These are phyloP conservation scores for Blastomyces percursus DNA, from an alignment of 2,329 filamentous ascomycete species.

Conservation along the genomic window DNA sequence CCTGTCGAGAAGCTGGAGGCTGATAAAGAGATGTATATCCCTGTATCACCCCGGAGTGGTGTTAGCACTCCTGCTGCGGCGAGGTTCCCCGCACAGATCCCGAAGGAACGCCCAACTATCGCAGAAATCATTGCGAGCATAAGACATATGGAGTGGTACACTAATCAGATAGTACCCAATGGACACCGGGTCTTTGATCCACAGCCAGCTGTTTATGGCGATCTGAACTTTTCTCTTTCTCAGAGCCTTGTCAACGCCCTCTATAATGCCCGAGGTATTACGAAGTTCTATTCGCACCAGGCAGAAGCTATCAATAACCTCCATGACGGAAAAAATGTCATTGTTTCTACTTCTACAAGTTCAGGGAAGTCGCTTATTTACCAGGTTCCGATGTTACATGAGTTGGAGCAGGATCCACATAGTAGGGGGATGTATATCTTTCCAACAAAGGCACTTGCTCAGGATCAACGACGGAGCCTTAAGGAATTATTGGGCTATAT, in stretches of 20 bases:
- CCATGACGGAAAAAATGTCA: conserved; percentile 70
- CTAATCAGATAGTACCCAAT: conserved; percentile 81
- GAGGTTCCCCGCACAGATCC: conserved; percentile 59
- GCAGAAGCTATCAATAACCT: conserved; percentile 86
- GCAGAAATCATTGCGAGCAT: conserved; percentile 78
- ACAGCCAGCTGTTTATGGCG: conserved; percentile 69
- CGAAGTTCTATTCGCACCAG: conserved; percentile 80
- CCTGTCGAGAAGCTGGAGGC: conserved; percentile 54
- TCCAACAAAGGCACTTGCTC: conserved; percentile 88
- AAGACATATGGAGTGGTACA: conserved; percentile 75
- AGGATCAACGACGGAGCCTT: conserved; percentile 83
- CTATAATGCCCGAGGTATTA: conserved; percentile 84
- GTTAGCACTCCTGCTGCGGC: conserved; percentile 31
- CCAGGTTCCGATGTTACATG: conserved; percentile 81
- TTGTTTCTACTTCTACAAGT: conserved; percentile 88
- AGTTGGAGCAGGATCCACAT: conserved; percentile 63
- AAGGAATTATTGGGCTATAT: conserved; percentile 76
- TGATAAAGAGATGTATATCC: conserved; percentile 52
- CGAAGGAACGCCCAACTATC: conserved; percentile 66
- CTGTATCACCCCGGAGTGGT: conserved; percentile 41
- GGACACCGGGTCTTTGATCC: conserved; percentile 85
- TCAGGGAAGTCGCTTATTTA: conserved; percentile 98
- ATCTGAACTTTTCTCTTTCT: conserved; percentile 74
- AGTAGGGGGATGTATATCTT: conserved; percentile 96
- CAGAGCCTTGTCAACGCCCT: conserved; percentile 91